Evolutionary conservation across 2,329 filamentous ascomycete genomes (phyloP).

Genomic region (Grosmannia huntii): DNA sequence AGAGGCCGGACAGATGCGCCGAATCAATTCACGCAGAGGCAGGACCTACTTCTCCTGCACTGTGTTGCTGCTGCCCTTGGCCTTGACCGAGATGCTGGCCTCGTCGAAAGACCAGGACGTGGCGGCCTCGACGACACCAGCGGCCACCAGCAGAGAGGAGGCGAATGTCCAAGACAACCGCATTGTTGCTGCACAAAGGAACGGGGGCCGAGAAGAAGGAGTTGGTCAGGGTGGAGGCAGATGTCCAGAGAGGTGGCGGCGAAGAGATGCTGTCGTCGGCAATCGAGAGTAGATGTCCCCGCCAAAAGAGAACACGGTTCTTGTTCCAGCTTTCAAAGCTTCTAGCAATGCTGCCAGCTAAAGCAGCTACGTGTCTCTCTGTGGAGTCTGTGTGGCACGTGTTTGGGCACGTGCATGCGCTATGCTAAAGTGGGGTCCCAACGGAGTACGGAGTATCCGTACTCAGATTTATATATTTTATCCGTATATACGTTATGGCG

Average conservation of each 20-base stretch:
- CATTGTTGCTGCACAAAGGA: conserved; percentile 18
- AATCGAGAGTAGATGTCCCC: too few species aligned
- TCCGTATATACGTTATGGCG: too few species aligned
- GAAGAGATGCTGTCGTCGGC: not conserved
- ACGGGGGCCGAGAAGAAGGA: not conserved
- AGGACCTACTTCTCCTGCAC: conserved; percentile 48
- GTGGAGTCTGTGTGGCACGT: conserved; percentile 6
- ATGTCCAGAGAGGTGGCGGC: not conserved
- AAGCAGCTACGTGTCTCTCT: conserved; percentile 12
- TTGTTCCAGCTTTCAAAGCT: not conserved
- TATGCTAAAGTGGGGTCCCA: too few species aligned
- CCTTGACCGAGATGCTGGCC: conserved; percentile 50
- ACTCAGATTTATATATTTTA: too few species aligned
- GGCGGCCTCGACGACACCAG: conserved; percentile 37
- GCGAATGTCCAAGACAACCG: conserved; percentile 25
- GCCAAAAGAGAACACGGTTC: conserved; percentile 8
- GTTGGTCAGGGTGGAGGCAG: not conserved
- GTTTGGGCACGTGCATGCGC: conserved; percentile 2
- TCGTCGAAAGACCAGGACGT: conserved; percentile 64
- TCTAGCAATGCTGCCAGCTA: conserved; percentile 3
- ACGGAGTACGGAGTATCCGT: too few species aligned
- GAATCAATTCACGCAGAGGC: not conserved
- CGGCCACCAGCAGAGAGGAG: conserved; percentile 33
- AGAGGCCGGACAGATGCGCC: too few species aligned
- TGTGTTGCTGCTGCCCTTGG: conserved; percentile 50